Evolutionary conservation across 2,329 filamentous ascomycete genomes (phyloP).

Genomic region (Monosporascus sp.): DNA sequence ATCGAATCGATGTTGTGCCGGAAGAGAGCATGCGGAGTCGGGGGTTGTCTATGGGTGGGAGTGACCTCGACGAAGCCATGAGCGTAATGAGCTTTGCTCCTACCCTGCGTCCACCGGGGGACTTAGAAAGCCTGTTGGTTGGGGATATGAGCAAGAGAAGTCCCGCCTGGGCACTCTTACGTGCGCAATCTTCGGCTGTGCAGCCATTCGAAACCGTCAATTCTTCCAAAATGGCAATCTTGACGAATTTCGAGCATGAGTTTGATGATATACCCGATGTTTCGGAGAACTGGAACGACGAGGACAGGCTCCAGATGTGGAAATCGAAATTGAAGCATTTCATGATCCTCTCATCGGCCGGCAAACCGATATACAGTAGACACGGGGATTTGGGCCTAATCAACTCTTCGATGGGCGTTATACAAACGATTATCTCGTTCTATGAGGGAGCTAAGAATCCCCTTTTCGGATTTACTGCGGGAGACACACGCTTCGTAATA

Average conservation of each 20-base stretch:
- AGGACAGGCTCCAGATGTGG: slow-evolving; percentile 66
- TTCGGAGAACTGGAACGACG: slow-evolving; percentile 39
- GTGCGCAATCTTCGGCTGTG: slow-evolving; percentile 54
- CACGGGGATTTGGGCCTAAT: slow-evolving; percentile 88
- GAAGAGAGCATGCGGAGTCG: slow-evolving; percentile 13
- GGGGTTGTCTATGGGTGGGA: slow-evolving; percentile 23
- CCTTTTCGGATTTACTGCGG: slow-evolving; percentile 81
- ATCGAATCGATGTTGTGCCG: slow-evolving; percentile 27
- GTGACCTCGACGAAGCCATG: slow-evolving; percentile 57
- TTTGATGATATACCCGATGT: slow-evolving; percentile 69
- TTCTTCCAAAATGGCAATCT: slow-evolving; percentile 38
- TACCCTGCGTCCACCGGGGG: slow-evolving; percentile 57
- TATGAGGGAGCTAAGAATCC: slow-evolving; percentile 77
- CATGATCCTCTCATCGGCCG: slow-evolving; percentile 89
- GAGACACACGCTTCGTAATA: slow-evolving; percentile 78
- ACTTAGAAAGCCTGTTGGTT: slow-evolving; percentile 76
- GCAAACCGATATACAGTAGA: slow-evolving; percentile 94
- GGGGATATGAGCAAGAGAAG: slow-evolving; percentile 63
- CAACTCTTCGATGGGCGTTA: slow-evolving; percentile 88
- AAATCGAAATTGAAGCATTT: slow-evolving; percentile 95
- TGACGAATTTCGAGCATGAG: slow-evolving; percentile 67
- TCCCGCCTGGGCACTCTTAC: slow-evolving; percentile 63
- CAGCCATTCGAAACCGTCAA: slow-evolving; percentile 55
- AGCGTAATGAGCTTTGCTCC: slow-evolving; percentile 64
- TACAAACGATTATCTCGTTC: slow-evolving; percentile 97